Base-by-base conservation (phyloP, 1,284 basidiomycete species). In the Ganoderma boninense region DNA sequence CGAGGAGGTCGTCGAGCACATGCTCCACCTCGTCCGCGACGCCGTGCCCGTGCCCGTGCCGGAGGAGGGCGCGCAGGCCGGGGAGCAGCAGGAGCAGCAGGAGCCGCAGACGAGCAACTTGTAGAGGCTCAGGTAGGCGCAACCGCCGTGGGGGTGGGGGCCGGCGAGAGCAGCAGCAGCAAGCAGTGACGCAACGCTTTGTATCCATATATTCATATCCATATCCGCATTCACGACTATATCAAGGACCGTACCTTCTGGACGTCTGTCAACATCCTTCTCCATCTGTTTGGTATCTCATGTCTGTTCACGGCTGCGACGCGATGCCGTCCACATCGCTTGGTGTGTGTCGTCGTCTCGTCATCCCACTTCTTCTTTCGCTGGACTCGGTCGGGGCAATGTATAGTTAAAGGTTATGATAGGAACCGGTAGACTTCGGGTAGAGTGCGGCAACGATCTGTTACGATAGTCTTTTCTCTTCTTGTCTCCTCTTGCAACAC, bases 1-100 rank as follows among this genome's bases (percentile, higher is more conserved):
- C 20, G 86, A 87, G 68, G 93, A 94, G 82, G 87, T 95, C 72
- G 87, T 95, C 38, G 89, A 90, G 14, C 87, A 91, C 76, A 89
- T 95, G 87, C 80, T 93, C 68, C 80, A 86, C 65, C 82, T 90
- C 64, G 83, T 86, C 42, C 79, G 79, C 29, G 79, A 66, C 49
- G 64, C 43, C 52, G 20, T 70, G 38, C 54, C 64, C 35, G 46
- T 54, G 44, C 61, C 43, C 54, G 20, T 70, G 38, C 54, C 64
- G n/a, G 46, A 64, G 44, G 62, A 52, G 11, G 62, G 5, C 42
- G 74, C 44, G 6, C 44, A 70, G 57, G 44, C 16, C 29, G 62
- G 65, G 49, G 64, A 73, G 56, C 71, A 66, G 57, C 38, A 63
- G 32, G 26, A 46, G 44, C 43, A 46, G 65, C 46, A 54, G 66